Percentiles rank a stretch among this genome's conserved stretches.
phyloP scores from a whole-genome alignment of 2,329 filamentous ascomycete species.

The Tolypocladium sp. region DNA sequence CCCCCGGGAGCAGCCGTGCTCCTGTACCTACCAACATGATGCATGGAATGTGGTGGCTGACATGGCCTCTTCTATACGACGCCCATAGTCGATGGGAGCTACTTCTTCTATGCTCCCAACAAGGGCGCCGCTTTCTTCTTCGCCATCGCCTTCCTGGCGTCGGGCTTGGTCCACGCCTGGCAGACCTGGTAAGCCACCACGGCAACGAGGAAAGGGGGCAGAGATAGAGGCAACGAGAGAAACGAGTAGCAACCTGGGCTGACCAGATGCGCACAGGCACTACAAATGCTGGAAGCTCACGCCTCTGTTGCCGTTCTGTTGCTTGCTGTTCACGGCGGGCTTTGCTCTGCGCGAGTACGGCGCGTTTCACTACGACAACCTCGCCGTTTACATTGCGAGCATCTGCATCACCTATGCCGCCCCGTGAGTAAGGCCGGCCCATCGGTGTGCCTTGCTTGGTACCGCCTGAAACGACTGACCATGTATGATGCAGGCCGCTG shows the following conservation, averaged over 20 bases:
- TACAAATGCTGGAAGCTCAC: background rate
- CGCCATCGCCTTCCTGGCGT: conserved; percentile 27
- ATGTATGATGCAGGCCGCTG: background rate
- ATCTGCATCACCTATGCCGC: conserved; percentile 24
- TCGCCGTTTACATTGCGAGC: conserved; percentile 22
- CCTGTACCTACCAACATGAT: background rate
- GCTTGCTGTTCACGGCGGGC: conserved; percentile 44
- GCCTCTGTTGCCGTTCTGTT: conserved; percentile 18
- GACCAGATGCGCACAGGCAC: background rate
- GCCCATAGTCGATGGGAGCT: conserved; percentile 27
- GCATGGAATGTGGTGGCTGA: background rate
- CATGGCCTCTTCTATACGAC: background rate
- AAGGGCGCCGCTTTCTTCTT: conserved; percentile 40
- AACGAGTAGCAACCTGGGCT: background rate
- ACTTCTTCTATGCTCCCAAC: conserved; percentile 38
- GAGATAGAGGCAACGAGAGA: background rate
- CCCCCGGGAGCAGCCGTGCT: background rate
- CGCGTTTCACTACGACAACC: conserved; percentile 19
- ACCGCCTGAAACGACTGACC: background rate
- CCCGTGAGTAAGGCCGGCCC: conserved; percentile 16
- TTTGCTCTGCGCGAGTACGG: conserved; percentile 35
- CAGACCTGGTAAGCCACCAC: background rate
- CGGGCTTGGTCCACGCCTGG: conserved; percentile 20
- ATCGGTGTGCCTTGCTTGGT: background rate
- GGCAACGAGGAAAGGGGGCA: background rate